Evolutionary conservation across 306 rosid species (phyloP), one percentile per base, ranked within the genome.

Genomic region (Rubus parviflorus): DNA sequence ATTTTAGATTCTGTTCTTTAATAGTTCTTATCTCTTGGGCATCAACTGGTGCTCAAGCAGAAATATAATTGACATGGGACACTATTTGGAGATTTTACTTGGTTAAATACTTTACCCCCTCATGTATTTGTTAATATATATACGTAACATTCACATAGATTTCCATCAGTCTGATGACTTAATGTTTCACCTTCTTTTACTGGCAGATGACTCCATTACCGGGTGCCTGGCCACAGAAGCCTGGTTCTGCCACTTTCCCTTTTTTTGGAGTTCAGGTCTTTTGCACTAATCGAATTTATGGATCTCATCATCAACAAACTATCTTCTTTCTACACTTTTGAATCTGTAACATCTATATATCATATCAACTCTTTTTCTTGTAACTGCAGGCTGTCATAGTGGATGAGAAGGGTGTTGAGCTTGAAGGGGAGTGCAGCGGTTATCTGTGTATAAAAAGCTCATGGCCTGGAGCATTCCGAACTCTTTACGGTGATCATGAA

Each of bases 381-480:
- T 81, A 67, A 79, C 56, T 81, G 65, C 72, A 96, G 99, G 92
- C 99, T 62, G 89, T 87, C 62, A 87, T 96, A 69, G 99, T 96
- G 78, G 97, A 92, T 79, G 99, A 96, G 79, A 96, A 92, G 69
- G 99, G 99, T 65, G 81, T 87, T 78, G 99, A 92, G 87, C 74
- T 96, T 73, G 89, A 96, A 80, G 98, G 99, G 8, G 98, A 89
- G 85, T 96, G 98, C 81, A 96, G 87, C 62, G 99, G 99, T 45
- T 96, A 89, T 86, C 81, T 96, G 83, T 96, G 99, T 80, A 71
- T 96, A 63, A 96, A 91, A 82, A 78, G 78, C 69, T 92, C 99
- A 30, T 92, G 99, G 98, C 99, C 99, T 17, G 97, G 98, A 75
- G 99, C 99, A 66, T 96, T 96, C 86, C 89, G 99, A 77, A 96